Base-by-base conservation (phyloP, 2,329 filamentous ascomycete species). In the Aspergillaceae sp. region DNA sequence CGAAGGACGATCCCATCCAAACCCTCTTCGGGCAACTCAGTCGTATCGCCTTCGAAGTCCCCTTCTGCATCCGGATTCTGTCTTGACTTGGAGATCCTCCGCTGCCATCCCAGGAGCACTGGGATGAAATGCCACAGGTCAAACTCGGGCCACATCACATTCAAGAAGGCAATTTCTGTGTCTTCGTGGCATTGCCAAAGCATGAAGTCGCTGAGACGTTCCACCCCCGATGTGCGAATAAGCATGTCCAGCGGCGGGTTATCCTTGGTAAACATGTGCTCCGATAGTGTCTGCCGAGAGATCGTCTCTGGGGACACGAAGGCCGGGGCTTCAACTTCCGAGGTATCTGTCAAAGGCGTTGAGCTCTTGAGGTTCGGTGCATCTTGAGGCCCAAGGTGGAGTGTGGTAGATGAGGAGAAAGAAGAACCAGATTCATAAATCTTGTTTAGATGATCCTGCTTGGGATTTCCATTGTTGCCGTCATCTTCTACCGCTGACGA, bases 171-270 rank as follows among this genome's bases (percentile, higher is more conserved):
- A 53, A 98, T 85, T 49, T 94, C 86, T 0, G 92, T 96, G 52
- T 91, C 77, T 61, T 95, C 81, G 62, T 97, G 90, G 58, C 87
- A 92, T 68, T 98, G 92, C 92, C 92, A 98, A 32, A 98, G 81
- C 90, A 98, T 92, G 59, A 97, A 98, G 65, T 98, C 92, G 62
- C 89, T 96, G 48, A 98, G 73, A 42, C 92, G 79, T 66, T 90
- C 85, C 9, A 98, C 92, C 29, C 90, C 91, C 51, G 89, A 96
- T 4, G 92, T 98, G 43, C 92, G 82, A 43, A 98, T 78, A 45
- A 98, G 82, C 8, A 98, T 77, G 61, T 98, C 92, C 37, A 97
- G 73, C 1, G 92, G 92, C 10, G 92, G 92, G 51, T 86, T 83
- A 44, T 82, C 80, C 42, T 84, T 80, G 3, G 91, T 97, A 69